Evolutionary conservation across 2,329 filamentous ascomycete species (phyloP).

Genomic region (Monilinia aucupariae): DNA sequence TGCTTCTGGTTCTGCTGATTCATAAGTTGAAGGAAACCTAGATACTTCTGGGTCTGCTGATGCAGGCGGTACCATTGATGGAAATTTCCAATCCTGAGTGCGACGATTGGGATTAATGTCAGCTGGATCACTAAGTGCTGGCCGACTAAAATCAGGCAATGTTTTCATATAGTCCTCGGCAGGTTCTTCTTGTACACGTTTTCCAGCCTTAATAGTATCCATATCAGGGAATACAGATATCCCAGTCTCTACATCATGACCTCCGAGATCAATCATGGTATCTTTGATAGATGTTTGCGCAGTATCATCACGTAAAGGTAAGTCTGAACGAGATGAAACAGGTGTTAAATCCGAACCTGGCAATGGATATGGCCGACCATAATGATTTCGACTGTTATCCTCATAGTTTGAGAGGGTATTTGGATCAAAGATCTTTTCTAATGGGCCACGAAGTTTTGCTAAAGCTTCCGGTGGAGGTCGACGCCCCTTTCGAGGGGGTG

Average conservation of each 20-base stretch:
- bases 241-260: slow-evolving; percentile 50
- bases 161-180: slow-evolving; percentile 25
- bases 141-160: slow-evolving; percentile 41
- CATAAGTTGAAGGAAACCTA: slow-evolving; percentile 42
- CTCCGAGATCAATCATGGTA: slow-evolving; percentile 60
- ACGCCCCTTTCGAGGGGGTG: slow-evolving; percentile 40
- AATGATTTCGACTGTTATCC: slow-evolving; percentile 58
- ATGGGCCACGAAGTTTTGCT: slow-evolving; percentile 48
- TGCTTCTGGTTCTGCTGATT: slow-evolving; percentile 48
- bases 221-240: slow-evolving; percentile 56
- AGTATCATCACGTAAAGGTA: slow-evolving; percentile 55
- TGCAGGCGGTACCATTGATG: slow-evolving; percentile 47
- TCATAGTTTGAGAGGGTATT: slow-evolving; percentile 60
- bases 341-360: slow-evolving; percentile 14
- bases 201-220: slow-evolving; percentile 47
- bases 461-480: slow-evolving; percentile 54
- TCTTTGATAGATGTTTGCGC: slow-evolving; percentile 48
- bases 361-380: slow-evolving; percentile 41
- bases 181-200: slow-evolving; percentile 22
- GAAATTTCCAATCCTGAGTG: slow-evolving; percentile 55
- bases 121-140: slow-evolving; percentile 53
- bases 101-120: slow-evolving; percentile 48
- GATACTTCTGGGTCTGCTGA: slow-evolving; percentile 50
- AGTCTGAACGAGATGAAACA: slow-evolving; percentile 42
- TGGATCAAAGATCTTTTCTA: slow-evolving; percentile 62